These are phyloP conservation scores for Daedalea quercina DNA, from an alignment of 768 basidiomycete genomes.

Conservation along the genomic window DNA sequence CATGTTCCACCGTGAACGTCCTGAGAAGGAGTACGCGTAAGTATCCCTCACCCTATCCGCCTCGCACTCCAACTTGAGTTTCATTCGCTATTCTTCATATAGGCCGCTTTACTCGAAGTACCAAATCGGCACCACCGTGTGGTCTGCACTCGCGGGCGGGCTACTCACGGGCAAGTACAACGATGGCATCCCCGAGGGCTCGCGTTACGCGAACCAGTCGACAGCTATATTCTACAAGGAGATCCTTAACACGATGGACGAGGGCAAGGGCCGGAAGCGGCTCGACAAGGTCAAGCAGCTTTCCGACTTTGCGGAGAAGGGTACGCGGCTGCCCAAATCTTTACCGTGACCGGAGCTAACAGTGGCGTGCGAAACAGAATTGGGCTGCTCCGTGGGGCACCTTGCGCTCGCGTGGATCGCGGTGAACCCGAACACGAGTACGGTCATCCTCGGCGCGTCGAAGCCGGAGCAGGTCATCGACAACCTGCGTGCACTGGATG, in stretches of 20 bases:
- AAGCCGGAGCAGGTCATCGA: constrained; percentile 57
- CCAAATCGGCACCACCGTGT: constrained; percentile 63
- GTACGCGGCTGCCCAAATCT: constrained; percentile 16
- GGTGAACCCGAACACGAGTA: constrained; percentile 56
- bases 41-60: no score
- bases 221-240: constrained; percentile 42
- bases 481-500: constrained; percentile 65
- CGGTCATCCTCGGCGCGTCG: constrained; percentile 65
- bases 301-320: constrained; percentile 57
- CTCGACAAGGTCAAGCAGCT: constrained; percentile 65
- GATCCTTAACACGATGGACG: constrained; percentile 44
- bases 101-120: constrained; percentile 68
- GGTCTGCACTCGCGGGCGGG: constrained; percentile 70
- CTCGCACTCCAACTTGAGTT: no score
- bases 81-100: background rate
- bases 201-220: constrained; percentile 56
- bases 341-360: background rate
- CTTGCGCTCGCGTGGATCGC: constrained; percentile 78
- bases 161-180: constrained; percentile 81
- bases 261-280: constrained; percentile 55
- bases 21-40: constrained; percentile 72
- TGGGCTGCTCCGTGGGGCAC: constrained; percentile 51
- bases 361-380: constrained; percentile 28
- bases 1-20: constrained; percentile 72
- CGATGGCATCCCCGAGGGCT: constrained; percentile 66